Evolutionary conservation across 345 rosid species (phyloP).

Genomic region (Gynandropsis gynandra): DNA sequence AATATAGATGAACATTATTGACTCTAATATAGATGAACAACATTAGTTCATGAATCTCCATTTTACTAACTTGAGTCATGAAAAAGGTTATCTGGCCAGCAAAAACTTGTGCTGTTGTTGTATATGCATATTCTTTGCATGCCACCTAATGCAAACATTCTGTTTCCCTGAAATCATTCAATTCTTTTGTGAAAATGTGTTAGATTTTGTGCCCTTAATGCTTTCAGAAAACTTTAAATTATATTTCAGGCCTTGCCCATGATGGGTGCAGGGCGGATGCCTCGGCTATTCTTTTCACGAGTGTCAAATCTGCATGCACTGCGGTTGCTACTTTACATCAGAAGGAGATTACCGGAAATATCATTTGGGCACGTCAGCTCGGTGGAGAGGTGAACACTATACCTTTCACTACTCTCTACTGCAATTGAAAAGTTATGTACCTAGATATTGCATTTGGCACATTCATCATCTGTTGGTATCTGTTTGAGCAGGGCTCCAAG

Average conservation of each 20-base stretch:
- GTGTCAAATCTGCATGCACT: slow-evolving; percentile 72
- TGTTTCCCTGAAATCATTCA: slow-evolving; percentile 2
- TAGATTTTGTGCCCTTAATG: slow-evolving; percentile 1
- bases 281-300: slow-evolving; percentile 73
- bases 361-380: slow-evolving; percentile 91
- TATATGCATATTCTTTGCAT: slow-evolving; percentile 2
- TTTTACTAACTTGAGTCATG: slow-evolving; percentile 13
- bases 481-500: slow-evolving; percentile 70
- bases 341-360: slow-evolving; percentile 52
- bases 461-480: slow-evolving; percentile 14
- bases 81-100: neutral
- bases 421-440: neutral
- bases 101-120: neutral
- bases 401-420: neutral
- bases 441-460: neutral
- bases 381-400: slow-evolving; percentile 82
- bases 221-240: slow-evolving; percentile 2
- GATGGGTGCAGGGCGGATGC: slow-evolving; percentile 88
- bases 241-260: slow-evolving; percentile 63
- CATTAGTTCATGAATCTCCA: slow-evolving; percentile 1
- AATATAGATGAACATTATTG: neutral
- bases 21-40: neutral
- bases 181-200: slow-evolving; percentile 10
- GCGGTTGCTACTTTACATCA: slow-evolving; percentile 59
- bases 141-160: neutral